These are phyloP conservation scores for Pleurotus giganteus DNA, from an alignment of 768 basidiomycete species.

Conservation along the genomic window DNA sequence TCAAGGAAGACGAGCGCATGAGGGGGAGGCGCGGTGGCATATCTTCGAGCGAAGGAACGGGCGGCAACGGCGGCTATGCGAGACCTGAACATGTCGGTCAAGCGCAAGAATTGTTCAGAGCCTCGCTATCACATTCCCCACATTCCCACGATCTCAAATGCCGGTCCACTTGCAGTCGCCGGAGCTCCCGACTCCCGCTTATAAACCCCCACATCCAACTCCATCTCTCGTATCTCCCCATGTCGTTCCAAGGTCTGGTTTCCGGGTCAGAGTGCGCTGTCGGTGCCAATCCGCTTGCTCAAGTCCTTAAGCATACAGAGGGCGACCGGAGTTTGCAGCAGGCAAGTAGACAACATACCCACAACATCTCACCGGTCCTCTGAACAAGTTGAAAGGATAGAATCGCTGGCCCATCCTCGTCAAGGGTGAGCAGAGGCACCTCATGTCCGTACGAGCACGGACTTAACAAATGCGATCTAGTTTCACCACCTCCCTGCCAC, in stretches of 20 bases:
- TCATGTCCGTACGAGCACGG: constrained; percentile 4
- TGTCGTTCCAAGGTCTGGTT: constrained; percentile 78
- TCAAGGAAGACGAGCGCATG: constrained; percentile 89
- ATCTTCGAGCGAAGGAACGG: constrained; percentile 35
- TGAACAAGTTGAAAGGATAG: constrained; percentile 53
- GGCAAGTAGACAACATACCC: constrained; percentile 38
- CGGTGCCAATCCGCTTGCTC: constrained; percentile 80
- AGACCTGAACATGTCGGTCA: constrained; percentile 6
- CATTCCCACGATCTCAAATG: background rate
- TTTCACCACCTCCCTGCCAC: constrained; percentile 73
- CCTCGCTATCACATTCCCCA: background rate
- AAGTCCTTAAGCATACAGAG: constrained; percentile 88
- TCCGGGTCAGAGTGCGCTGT: constrained; percentile 90
- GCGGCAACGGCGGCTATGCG: constrained; percentile 4
- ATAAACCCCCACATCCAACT: constrained; percentile 5
- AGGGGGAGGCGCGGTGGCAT: constrained; percentile 59
- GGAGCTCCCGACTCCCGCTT: constrained; percentile 8
- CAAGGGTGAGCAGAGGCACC: constrained; percentile 44
- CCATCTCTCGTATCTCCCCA: constrained; percentile 23
- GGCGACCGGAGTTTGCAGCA: constrained; percentile 87
- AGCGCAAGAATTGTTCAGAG: background rate
- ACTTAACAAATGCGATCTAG: constrained; percentile 31
- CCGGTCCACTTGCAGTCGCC: background rate
- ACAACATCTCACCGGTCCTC: constrained; percentile 1
- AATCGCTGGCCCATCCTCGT: constrained; percentile 68